Base-by-base conservation (phyloP, 192 early-diverging fungal genomes). In the Gaertneriomyces semiglobifer region DNA sequence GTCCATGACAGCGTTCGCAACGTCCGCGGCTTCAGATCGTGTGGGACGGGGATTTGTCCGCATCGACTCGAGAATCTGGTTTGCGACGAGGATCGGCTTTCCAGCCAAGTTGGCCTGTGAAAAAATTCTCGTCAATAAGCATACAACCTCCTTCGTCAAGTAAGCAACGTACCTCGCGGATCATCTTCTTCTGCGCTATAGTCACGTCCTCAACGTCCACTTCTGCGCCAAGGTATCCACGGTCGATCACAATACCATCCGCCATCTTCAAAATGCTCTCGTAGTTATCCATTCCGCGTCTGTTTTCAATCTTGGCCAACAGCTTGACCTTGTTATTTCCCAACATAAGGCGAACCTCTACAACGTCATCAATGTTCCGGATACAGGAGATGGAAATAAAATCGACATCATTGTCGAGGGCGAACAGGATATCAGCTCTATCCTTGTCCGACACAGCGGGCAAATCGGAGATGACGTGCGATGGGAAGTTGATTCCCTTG, bases 51-150 rank as follows among this genome's bases (percentile, higher is more conserved):
- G 78, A 51, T 78, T 81, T 45, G 72, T 75, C 43, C 64, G 51
- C 84, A 86, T 86, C 18, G 76, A 78, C 63, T 86, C 84, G 44
- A 86, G 75, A 68, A 86, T 84, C 57, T 86, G 84, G 72, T 84
- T 86, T 14, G 81, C 79, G 46, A 86, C 70, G n/a, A 86, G 56
- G 33, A 84, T 77, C 19, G 80, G 72, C 68, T 86, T 86, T 10
- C 84, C 84, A 52, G 76, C 60, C 44, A 76, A 58, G 58, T 86
- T 86, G 18, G 81, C 80, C 71, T 75, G 44, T 12, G 47, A 12
- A 50, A 50, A 50, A 0, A 12, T 18, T 12, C 42, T 9, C n/a
- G 19, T 18, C 10, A 41, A 38, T 77, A 51, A 12, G 1, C 12
- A 40, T 48, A 18, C 12, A n/a, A 61, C 6, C 4, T n/a, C 43